Percentiles rank a stretch among this genome's conserved stretches.
Conservation (phyloP, 345 rosid genomes). For the Salix arbutifolia region DNA sequence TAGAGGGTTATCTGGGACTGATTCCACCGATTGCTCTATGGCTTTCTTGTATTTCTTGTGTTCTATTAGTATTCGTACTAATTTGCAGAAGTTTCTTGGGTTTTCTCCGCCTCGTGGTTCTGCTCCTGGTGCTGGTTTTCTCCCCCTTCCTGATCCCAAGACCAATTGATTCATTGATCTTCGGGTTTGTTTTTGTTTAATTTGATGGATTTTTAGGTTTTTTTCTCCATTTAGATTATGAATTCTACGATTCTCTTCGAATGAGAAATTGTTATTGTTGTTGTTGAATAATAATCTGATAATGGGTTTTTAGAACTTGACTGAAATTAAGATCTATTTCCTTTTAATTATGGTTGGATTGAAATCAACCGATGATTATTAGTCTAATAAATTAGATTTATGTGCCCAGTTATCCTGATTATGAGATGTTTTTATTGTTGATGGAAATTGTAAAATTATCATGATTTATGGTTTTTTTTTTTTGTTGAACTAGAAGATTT, state of each 20-base stretch:
- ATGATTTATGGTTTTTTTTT: too few relatives aligned
- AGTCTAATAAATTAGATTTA: background rate
- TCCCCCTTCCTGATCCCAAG: background rate
- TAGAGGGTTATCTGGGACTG: conserved; percentile 74
- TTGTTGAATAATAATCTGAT: background rate
- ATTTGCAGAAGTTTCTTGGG: background rate
- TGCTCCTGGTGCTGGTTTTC: background rate
- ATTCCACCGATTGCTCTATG: conserved; percentile 94
- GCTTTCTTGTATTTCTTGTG: conserved; percentile 39
- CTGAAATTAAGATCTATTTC: background rate
- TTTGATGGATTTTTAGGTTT: conserved; percentile 59
- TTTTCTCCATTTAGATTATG: background rate
- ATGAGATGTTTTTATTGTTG: conserved; percentile 69
- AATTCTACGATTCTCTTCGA: too few relatives aligned
- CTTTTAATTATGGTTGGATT: background rate
- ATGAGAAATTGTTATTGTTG: background rate
- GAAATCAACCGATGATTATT: background rate
- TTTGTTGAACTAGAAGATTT: too few relatives aligned
- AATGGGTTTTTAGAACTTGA: background rate
- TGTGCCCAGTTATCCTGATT: background rate
- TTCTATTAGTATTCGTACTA: background rate
- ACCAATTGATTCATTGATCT: conserved; percentile 56
- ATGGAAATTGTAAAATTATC: too few relatives aligned
- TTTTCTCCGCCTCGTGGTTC: background rate
- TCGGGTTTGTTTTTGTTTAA: conserved; percentile 86